Conservation (phyloP, 1,284 basidiomycete genomes). For the Agroathelia rolfsii region DNA sequence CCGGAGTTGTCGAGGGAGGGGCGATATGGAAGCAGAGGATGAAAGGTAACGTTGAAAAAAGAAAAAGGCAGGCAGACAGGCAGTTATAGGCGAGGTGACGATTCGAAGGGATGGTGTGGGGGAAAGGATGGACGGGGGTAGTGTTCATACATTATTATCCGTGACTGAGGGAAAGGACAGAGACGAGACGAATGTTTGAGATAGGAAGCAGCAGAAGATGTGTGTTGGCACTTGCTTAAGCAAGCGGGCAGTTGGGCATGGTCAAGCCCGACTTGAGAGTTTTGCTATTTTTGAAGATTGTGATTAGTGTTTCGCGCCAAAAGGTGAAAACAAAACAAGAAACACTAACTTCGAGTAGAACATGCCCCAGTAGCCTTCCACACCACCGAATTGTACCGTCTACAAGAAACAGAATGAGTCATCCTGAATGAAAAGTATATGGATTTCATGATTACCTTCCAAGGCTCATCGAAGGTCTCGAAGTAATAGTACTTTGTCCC, state of each 20-base stretch:
- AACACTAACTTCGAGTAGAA: slow-evolving; percentile 51
- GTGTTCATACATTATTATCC: neutral
- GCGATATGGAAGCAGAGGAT: too few species aligned
- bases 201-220: neutral
- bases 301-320: slow-evolving; percentile 4
- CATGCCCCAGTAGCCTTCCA: slow-evolving; percentile 68
- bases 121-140: too few species aligned
- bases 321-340: slow-evolving; percentile 5
- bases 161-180: neutral
- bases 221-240: slow-evolving; percentile 1
- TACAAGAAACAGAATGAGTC: slow-evolving; percentile 11
- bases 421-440: slow-evolving; percentile 6
- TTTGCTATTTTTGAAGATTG: slow-evolving; percentile 29
- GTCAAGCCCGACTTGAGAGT: slow-evolving; percentile 47
- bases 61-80: too few species aligned
- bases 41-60: too few species aligned
- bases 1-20: too few species aligned
- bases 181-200: neutral
- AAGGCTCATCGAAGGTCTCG: slow-evolving; percentile 76
- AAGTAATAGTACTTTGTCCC: slow-evolving; percentile 83
- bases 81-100: too few species aligned
- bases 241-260: slow-evolving; percentile 34
- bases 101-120: too few species aligned
- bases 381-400: slow-evolving; percentile 66
- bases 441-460: slow-evolving; percentile 48